A percentile compares a stretch with the other conserved stretches of the same genome.
Evolutionary conservation across 306 rosid genomes (phyloP).

Genomic region (Lagenaria siceraria): DNA sequence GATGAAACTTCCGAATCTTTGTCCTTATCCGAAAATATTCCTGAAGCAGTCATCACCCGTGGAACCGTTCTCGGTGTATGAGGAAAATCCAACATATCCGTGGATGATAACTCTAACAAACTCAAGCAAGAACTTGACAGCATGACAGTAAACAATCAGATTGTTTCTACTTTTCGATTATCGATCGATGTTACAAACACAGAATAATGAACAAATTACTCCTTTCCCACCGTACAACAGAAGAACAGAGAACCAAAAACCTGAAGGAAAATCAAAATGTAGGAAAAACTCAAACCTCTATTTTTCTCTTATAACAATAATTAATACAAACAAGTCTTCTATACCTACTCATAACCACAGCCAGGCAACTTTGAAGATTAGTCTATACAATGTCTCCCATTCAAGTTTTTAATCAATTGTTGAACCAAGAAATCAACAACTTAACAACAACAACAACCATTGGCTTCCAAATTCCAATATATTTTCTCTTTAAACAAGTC

Average conservation of each 20-base stretch:
- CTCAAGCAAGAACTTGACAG: conserved; percentile 41
- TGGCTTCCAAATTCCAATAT: neutral
- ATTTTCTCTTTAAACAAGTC: neutral
- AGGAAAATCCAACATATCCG: conserved; percentile 42
- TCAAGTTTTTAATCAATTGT: neutral
- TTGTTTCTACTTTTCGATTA: neutral
- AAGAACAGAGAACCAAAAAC: neutral
- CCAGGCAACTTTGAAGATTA: neutral
- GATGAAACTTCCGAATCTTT: conserved; percentile 20
- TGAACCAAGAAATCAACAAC: neutral
- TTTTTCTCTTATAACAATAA: neutral
- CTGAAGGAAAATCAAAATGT: neutral
- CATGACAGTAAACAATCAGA: conserved; percentile 23
- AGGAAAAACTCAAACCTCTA: neutral
- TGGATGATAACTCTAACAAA: conserved; percentile 50
- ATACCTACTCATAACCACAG: neutral
- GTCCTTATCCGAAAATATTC: conserved; percentile 30
- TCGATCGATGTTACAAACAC: neutral
- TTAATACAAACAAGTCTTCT: neutral
- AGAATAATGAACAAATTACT: conserved; percentile 1
- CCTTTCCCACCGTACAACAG: neutral
- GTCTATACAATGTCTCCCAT: neutral
- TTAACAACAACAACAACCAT: neutral
- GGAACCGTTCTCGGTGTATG: conserved; percentile 45
- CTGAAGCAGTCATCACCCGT: conserved; percentile 38